Percentiles rank a stretch among this genome's conserved stretches.
These are phyloP conservation scores for Epicoccum sorghinum DNA, from an alignment of 2,329 filamentous ascomycete species.

Conservation along the genomic window DNA sequence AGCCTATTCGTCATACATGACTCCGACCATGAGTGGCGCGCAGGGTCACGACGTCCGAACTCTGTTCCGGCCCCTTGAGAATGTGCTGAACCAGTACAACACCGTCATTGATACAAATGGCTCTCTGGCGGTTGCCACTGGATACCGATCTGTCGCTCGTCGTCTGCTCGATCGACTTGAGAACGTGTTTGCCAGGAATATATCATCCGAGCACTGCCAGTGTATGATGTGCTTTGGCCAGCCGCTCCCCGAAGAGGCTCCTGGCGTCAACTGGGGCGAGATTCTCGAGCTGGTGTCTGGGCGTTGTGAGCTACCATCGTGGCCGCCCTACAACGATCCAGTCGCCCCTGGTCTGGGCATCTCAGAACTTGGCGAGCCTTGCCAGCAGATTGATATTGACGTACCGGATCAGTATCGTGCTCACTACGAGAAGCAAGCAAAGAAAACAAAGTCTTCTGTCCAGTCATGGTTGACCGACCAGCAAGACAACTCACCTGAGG, in stretches of 20 bases:
- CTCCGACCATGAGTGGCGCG: constrained; percentile 55
- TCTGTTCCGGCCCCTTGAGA: constrained; percentile 82
- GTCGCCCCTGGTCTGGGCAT: constrained; percentile 64
- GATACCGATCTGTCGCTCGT: constrained; percentile 92
- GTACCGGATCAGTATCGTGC: constrained; percentile 92
- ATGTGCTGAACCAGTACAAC: constrained; percentile 83
- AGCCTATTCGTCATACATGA: constrained; percentile 64
- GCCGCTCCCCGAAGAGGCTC: constrained; percentile 51
- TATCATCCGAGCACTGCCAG: constrained; percentile 82
- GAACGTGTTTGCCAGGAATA: constrained; percentile 90
- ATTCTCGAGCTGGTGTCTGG: constrained; percentile 92
- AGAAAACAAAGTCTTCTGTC: constrained; percentile 89
- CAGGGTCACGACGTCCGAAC: constrained; percentile 65
- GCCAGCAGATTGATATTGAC: constrained; percentile 86
- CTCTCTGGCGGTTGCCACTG: constrained; percentile 91
- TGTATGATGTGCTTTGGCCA: constrained; percentile 79
- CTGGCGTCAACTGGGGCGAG: constrained; percentile 91
- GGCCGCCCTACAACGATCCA: constrained; percentile 77
- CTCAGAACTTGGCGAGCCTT: constrained; percentile 59
- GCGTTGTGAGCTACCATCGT: constrained; percentile 80
- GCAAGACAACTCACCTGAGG: constrained; percentile 78
- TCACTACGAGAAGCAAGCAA: constrained; percentile 88
- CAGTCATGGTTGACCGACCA: constrained; percentile 88
- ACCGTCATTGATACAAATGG: constrained; percentile 82
- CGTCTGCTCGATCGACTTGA: constrained; percentile 88